These are phyloP conservation scores for Lactarius sp. DNA, from an alignment of 768 basidiomycete species.

Conservation along the genomic window DNA sequence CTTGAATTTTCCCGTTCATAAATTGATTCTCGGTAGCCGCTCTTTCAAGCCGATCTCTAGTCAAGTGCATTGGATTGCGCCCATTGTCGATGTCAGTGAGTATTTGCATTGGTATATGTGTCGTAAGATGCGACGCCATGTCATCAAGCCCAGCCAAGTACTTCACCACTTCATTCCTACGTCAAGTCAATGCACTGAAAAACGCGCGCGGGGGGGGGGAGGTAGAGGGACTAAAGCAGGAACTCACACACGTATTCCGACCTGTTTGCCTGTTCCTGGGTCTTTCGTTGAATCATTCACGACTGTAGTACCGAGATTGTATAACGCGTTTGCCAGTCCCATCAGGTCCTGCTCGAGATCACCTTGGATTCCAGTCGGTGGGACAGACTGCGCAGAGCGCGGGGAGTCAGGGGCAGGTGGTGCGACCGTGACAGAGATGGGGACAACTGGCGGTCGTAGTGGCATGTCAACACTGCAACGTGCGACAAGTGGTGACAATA, in stretches of 20 bases:
- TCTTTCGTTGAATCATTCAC: constrained; percentile 80
- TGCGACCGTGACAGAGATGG: constrained; percentile 14
- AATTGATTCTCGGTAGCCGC: constrained; percentile 88
- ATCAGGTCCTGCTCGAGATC: constrained; percentile 75
- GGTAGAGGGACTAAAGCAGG: not conserved
- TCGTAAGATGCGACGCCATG: constrained; percentile 54
- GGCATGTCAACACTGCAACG: constrained; percentile 6
- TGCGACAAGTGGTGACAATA: no score
- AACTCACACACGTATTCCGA: constrained; percentile 68
- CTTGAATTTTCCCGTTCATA: constrained; percentile 84
- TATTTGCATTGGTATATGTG: constrained; percentile 71
- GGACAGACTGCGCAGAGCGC: constrained; percentile 66
- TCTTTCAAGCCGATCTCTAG: constrained; percentile 73
- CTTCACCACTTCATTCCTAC: constrained; percentile 68
- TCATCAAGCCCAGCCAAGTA: constrained; percentile 65
- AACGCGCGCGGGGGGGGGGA: no score
- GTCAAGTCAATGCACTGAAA: not conserved
- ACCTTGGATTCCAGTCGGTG: constrained; percentile 63
- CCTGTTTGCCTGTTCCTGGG: constrained; percentile 60
- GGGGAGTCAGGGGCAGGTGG: constrained; percentile 55
- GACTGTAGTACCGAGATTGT: constrained; percentile 78
- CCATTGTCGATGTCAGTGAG: constrained; percentile 74
- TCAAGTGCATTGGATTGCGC: constrained; percentile 77
- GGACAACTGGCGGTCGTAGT: constrained; percentile 13
- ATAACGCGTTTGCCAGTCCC: constrained; percentile 70